A percentile compares a stretch with the other conserved stretches of the same genome.
Conservation (phyloP, 2,329 filamentous ascomycete genomes). For the Paecilomyces sp. region DNA sequence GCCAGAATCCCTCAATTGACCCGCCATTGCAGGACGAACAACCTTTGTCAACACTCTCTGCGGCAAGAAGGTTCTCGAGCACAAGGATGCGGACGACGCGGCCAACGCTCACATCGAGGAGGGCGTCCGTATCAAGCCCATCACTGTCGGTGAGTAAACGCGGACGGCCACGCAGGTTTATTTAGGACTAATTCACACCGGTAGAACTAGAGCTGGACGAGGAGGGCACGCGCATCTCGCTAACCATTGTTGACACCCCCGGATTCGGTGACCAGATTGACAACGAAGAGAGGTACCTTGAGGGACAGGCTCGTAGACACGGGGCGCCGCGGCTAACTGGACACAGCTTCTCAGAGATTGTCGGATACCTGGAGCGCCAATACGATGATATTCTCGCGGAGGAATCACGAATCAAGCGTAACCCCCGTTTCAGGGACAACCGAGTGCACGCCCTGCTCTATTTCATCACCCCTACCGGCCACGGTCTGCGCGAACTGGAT, state of each 20-base stretch:
- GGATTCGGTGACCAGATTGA: conserved; percentile 99
- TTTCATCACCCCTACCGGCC: conserved; percentile 97
- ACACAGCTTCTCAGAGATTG: conserved; percentile 86
- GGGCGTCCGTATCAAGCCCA: conserved; percentile 95
- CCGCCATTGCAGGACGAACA: conserved; percentile 63
- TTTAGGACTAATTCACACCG: conserved; percentile 9
- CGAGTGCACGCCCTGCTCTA: conserved; percentile 97
- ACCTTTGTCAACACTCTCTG: conserved; percentile 99
- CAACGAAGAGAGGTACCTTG: conserved; percentile 83
- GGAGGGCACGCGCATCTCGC: conserved; percentile 93
- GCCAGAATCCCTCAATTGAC: not conserved
- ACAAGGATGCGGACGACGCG: conserved; percentile 91
- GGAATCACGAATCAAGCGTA: conserved; percentile 99
- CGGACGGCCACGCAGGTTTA: not conserved
- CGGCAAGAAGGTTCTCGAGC: conserved; percentile 80
- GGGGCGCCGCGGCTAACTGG: conserved; percentile 15
- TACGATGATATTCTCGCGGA: conserved; percentile 99
- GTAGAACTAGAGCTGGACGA: conserved; percentile 91
- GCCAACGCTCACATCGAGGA: conserved; percentile 86
- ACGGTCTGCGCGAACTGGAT: conserved; percentile 95
- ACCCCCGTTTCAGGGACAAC: conserved; percentile 98
- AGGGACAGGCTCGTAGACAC: not conserved
- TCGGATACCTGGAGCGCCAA: conserved; percentile 96
- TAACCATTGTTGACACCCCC: conserved; percentile 97
- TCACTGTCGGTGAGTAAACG: conserved; percentile 78